These are phyloP conservation scores for Acmispon strigosus DNA, from an alignment of 306 rosid species.

Conservation along the genomic window DNA sequence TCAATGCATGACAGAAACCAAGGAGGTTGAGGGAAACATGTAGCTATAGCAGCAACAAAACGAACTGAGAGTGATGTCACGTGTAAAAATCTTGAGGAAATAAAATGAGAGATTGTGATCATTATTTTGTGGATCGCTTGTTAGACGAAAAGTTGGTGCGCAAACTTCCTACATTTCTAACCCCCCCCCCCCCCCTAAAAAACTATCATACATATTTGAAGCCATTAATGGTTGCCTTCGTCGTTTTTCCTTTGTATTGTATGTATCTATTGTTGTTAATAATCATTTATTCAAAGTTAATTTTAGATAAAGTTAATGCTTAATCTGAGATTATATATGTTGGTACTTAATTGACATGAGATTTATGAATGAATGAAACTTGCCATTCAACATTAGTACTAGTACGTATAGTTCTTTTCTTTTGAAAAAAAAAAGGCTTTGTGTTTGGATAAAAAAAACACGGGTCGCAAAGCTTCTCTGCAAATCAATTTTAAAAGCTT, in stretches of 20 bases:
- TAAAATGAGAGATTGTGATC: slow-evolving; percentile 14
- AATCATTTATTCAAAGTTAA: too few species aligned
- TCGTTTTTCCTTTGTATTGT: slow-evolving; percentile 30
- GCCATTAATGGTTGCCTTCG: slow-evolving; percentile 31
- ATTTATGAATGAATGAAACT: too few species aligned
- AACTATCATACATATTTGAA: background rate
- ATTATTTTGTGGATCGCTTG: background rate
- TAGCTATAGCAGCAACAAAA: background rate
- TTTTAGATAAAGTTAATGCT: too few species aligned
- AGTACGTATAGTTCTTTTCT: too few species aligned
- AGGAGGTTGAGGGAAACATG: background rate
- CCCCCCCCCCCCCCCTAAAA: background rate
- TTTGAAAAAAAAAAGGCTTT: too few species aligned
- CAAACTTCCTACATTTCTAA: slow-evolving; percentile 38
- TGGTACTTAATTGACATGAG: too few species aligned
- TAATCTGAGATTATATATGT: too few species aligned
- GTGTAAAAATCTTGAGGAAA: slow-evolving; percentile 3
- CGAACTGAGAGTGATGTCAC: slow-evolving; percentile 4
- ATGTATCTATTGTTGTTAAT: too few species aligned
- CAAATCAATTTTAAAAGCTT: too few species aligned
- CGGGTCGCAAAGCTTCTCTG: too few species aligned
- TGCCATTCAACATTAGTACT: too few species aligned
- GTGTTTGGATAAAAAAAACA: too few species aligned
- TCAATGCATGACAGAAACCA: background rate
- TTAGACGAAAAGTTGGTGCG: slow-evolving; percentile 32